Conservation (phyloP, 2,329 filamentous ascomycete species). For the Penicillium griseofulvum region DNA sequence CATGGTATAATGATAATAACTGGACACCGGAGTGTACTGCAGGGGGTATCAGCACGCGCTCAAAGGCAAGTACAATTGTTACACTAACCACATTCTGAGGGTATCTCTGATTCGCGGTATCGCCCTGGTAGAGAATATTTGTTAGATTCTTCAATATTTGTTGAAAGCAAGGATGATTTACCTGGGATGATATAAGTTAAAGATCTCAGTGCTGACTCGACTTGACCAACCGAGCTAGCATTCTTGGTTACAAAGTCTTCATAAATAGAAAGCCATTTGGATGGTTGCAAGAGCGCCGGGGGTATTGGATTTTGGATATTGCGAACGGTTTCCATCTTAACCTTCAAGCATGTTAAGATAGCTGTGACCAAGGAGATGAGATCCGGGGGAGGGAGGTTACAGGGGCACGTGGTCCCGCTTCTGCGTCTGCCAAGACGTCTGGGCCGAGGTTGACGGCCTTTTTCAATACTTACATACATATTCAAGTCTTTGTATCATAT, state of each 20-base stretch:
- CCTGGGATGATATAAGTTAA: constrained; percentile 95
- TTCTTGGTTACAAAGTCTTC: constrained; percentile 91
- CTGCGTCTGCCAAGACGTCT: constrained; percentile 26
- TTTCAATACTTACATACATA: neutral
- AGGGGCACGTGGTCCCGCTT: constrained; percentile 25
- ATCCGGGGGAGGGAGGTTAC: constrained; percentile 13
- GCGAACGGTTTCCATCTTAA: constrained; percentile 34
- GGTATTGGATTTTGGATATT: constrained; percentile 30
- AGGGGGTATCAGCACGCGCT: constrained; percentile 10
- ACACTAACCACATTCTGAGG: constrained; percentile 73
- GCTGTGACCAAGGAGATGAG: constrained; percentile 8
- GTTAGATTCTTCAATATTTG: neutral
- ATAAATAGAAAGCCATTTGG: constrained; percentile 41
- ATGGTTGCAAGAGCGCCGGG: constrained; percentile 34
- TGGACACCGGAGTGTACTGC: constrained; percentile 80
- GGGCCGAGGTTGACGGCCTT: constrained; percentile 25
- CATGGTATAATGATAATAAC: constrained; percentile 88
- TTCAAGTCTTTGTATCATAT: neutral
- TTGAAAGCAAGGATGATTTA: constrained; percentile 9
- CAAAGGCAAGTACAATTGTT: neutral
- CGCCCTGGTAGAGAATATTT: constrained; percentile 30
- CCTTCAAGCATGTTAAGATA: constrained; percentile 8
- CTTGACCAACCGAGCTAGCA: constrained; percentile 86
- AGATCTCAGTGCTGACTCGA: constrained; percentile 88
- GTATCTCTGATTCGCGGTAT: constrained; percentile 77